These are phyloP conservation scores for Elongisporangium undulatum DNA, from an alignment of 352 stramenopile genomes.

Conservation along the genomic window DNA sequence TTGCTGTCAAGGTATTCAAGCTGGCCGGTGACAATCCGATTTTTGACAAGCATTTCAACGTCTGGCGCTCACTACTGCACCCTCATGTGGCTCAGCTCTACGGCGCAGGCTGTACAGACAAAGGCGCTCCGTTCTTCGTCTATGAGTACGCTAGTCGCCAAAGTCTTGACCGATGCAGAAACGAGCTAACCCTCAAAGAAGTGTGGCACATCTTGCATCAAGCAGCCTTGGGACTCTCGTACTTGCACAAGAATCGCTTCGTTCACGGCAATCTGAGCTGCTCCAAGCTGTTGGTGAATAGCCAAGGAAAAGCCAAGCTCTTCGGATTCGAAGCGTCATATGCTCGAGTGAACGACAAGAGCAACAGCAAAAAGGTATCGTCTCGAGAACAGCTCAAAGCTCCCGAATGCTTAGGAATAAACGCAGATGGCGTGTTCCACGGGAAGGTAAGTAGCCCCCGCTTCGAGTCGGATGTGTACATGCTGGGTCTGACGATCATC, in stretches of 20 bases:
- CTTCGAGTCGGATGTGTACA: conserved; percentile 29
- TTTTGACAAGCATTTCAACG: conserved; percentile 21
- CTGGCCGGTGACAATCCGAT: conserved; percentile 13
- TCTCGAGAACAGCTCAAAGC: conserved; percentile 15
- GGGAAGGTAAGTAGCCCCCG: conserved; percentile 1
- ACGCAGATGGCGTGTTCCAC: background rate
- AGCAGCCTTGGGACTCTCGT: conserved; percentile 9
- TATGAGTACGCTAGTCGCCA: conserved; percentile 17
- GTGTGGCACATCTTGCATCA: conserved; percentile 10
- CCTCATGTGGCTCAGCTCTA: conserved; percentile 23
- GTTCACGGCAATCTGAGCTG: conserved; percentile 40
- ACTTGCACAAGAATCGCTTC: conserved; percentile 20
- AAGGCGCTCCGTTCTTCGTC: conserved; percentile 24
- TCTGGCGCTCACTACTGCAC: conserved; percentile 18
- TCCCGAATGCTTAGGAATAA: conserved; percentile 16
- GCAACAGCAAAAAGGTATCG: conserved; percentile 9
- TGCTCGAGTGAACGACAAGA: conserved; percentile 13
- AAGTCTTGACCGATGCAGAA: conserved; percentile 19
- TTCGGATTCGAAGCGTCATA: conserved; percentile 31
- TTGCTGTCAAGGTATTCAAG: conserved; percentile 21
- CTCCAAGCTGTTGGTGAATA: conserved; percentile 28
- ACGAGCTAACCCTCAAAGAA: conserved; percentile 3
- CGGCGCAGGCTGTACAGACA: conserved; percentile 9
- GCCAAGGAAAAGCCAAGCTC: conserved; percentile 16
- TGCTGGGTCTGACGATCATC: conserved; percentile 25